A percentile compares a stretch with the other conserved stretches of the same genome.
These are phyloP conservation scores for Fusarium sp. DNA, from an alignment of 2,329 filamentous ascomycete species.

Conservation along the genomic window DNA sequence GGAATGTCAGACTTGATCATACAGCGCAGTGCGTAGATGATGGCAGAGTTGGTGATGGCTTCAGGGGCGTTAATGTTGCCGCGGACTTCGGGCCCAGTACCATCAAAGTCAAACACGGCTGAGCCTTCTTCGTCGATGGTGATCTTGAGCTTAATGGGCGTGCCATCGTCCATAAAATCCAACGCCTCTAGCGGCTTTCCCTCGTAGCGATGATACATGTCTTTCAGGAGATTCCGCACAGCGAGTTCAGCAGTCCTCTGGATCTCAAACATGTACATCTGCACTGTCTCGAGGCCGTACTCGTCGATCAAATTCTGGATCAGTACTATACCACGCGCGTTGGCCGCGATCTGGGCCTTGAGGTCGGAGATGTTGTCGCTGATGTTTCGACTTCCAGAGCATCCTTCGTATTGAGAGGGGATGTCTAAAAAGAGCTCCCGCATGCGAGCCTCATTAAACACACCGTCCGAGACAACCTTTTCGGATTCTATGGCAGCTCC, in stretches of 20 bases:
- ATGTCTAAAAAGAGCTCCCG: slow-evolving; percentile 77
- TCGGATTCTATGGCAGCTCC: slow-evolving; percentile 72
- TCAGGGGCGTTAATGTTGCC: not conserved
- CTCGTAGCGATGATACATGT: not conserved
- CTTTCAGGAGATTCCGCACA: slow-evolving; percentile 9
- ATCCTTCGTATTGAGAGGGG: slow-evolving; percentile 64
- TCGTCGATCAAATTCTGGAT: slow-evolving; percentile 78
- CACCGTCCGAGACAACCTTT: slow-evolving; percentile 79
- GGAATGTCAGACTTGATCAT: not conserved
- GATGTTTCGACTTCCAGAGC: not conserved
- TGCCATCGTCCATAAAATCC: not conserved
- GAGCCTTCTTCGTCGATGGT: not conserved
- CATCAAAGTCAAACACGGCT: not conserved
- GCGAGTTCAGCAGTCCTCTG: slow-evolving; percentile 53
- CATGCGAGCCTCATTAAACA: slow-evolving; percentile 82
- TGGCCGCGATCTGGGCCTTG: slow-evolving; percentile 58
- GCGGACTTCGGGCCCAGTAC: not conserved
- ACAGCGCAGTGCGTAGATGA: not conserved
- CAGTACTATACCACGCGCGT: slow-evolving; percentile 68
- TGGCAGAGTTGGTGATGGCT: not conserved
- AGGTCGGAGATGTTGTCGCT: slow-evolving; percentile 84
- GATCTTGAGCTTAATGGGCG: not conserved
- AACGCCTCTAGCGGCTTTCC: not conserved
- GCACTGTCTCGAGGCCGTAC: slow-evolving; percentile 76
- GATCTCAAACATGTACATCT: slow-evolving; percentile 63